Evolutionary conservation across 768 basidiomycete species (phyloP).

Genomic region (Rhodocollybia butyracea): DNA sequence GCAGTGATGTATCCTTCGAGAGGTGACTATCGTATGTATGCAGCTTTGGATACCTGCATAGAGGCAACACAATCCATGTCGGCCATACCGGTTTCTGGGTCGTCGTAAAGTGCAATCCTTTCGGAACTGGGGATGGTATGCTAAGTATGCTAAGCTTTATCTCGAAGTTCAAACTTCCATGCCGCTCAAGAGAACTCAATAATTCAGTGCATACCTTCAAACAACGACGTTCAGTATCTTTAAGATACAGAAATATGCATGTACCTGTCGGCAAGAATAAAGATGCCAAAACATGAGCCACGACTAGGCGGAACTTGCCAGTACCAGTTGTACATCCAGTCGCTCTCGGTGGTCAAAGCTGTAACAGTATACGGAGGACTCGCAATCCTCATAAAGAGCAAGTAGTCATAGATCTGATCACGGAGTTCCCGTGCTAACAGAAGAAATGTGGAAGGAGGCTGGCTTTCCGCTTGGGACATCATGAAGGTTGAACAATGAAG

Average conservation of each 20-base stretch:
- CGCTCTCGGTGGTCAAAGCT: no score
- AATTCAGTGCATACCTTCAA: background rate
- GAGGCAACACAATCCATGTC: background rate
- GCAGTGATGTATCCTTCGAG: no score
- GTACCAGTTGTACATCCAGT: no score
- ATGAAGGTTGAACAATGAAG: background rate
- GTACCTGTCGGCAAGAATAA: background rate
- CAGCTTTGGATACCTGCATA: background rate
- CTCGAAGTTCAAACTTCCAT: no score
- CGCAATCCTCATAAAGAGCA: background rate
- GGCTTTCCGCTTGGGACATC: background rate
- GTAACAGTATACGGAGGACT: no score
- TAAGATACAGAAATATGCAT: no score
- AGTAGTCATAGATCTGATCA: background rate
- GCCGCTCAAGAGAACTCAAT: background rate
- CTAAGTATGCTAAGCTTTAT: no score
- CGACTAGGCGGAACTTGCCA: background rate
- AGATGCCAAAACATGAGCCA: slow-evolving; percentile 1
- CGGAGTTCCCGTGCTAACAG: background rate
- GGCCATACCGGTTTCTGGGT: background rate
- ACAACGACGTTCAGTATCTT: no score
- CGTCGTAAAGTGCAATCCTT: background rate
- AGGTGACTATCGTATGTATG: background rate
- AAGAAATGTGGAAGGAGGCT: background rate
- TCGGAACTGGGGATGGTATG: background rate